These are phyloP conservation scores for Hygrocybe punicea DNA, from an alignment of 768 basidiomycete species.

Conservation along the genomic window DNA sequence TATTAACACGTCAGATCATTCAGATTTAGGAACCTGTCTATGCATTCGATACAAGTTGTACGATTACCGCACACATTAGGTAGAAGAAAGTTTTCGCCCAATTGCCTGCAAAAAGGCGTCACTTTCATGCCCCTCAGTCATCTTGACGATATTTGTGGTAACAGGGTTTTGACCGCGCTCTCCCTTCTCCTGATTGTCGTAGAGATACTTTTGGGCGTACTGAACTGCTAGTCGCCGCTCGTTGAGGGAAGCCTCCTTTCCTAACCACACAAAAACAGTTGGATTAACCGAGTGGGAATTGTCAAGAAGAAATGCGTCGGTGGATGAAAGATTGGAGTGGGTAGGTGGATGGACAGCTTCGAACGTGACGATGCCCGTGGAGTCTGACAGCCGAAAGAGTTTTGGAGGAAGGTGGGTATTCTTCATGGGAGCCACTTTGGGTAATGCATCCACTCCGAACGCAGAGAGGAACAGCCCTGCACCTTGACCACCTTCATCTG, in stretches of 20 bases:
- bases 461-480: slow-evolving; percentile 47
- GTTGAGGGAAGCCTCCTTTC: slow-evolving; percentile 43
- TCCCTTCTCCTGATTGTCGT: slow-evolving; percentile 32
- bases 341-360: slow-evolving; percentile 31
- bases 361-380: slow-evolving; percentile 40
- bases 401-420: slow-evolving; percentile 9
- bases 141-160: slow-evolving; percentile 47
- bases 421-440: neutral
- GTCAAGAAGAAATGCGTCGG: slow-evolving; percentile 54
- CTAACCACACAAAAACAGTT: slow-evolving; percentile 59
- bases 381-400: slow-evolving; percentile 47
- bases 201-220: slow-evolving; percentile 55
- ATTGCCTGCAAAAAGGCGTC: slow-evolving; percentile 42
- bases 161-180: slow-evolving; percentile 20
- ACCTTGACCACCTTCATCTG: slow-evolving; percentile 53
- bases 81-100: neutral
- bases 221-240: slow-evolving; percentile 51
- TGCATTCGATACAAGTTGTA: no score
- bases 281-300: slow-evolving; percentile 36
- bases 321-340: slow-evolving; percentile 39
- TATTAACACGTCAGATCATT: neutral
- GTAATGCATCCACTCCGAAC: slow-evolving; percentile 36
- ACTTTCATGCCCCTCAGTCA: slow-evolving; percentile 54
- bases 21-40: no score
- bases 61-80: neutral